Evolutionary conservation across 2,329 filamentous ascomycete genomes (phyloP).

Genomic region (Aspergillus glaucus): DNA sequence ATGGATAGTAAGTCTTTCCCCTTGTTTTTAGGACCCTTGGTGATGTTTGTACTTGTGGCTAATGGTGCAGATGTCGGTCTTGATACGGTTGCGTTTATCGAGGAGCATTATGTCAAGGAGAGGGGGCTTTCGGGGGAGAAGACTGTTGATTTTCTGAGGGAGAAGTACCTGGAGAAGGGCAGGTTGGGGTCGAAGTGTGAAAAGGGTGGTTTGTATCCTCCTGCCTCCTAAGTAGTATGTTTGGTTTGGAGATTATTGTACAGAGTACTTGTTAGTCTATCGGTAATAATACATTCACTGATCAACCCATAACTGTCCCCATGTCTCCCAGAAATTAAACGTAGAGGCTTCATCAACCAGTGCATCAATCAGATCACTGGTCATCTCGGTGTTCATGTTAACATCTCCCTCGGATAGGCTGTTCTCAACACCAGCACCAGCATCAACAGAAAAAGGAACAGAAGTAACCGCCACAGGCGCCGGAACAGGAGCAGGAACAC

Average conservation of each 20-base stretch:
- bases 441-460: neutral
- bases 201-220: constrained; percentile 38
- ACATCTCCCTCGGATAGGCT: neutral
- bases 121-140: constrained; percentile 36
- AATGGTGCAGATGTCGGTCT: constrained; percentile 38
- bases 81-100: constrained; percentile 50
- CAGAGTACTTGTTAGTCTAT: neutral
- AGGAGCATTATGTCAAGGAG: constrained; percentile 48
- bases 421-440: neutral
- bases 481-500: neutral
- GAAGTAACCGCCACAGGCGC: neutral
- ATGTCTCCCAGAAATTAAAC: constrained; percentile 6
- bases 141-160: constrained; percentile 42
- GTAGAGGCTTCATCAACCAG: constrained; percentile 4
- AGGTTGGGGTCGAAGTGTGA: constrained; percentile 42
- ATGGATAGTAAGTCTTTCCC: constrained; percentile 37
- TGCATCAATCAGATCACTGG: constrained; percentile 2
- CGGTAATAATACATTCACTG: neutral
- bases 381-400: neutral
- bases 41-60: neutral
- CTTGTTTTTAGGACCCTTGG: neutral
- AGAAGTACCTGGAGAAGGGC: constrained; percentile 42
- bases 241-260: neutral
- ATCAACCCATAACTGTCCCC: neutral
- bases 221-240: constrained; percentile 10